Percentiles rank a stretch among this genome's conserved stretches.
phyloP scores from a whole-genome alignment of 176 grass and related monocot species.

The Neostapfia colusana region DNA sequence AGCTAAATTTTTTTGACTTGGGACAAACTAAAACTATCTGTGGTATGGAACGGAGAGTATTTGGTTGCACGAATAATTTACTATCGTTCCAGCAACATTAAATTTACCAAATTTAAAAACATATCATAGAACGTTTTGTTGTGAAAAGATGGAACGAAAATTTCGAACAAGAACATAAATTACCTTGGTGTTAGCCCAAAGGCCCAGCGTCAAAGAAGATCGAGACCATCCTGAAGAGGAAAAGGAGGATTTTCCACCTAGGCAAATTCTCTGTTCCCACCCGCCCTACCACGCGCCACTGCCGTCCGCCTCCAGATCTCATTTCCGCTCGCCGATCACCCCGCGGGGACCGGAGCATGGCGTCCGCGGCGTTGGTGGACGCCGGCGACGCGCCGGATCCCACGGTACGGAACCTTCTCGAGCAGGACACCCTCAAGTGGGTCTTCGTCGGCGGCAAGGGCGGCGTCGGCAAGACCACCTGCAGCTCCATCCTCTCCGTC shows the following conservation, averaged over 20 bases:
- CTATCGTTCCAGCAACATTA: no score
- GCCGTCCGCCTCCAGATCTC: constrained; percentile 24
- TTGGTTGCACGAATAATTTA: no score
- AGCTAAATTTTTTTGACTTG: no score
- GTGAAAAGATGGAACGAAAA: background rate
- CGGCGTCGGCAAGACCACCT: constrained; percentile 95
- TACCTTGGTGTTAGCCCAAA: background rate
- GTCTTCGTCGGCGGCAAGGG: constrained; percentile 99
- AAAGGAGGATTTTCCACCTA: background rate
- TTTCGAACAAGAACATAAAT: background rate
- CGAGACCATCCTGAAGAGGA: constrained; percentile 10
- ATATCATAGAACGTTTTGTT: no score
- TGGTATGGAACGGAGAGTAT: no score
- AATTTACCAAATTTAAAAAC: no score
- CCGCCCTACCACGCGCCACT: background rate
- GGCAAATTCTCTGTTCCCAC: constrained; percentile 27
- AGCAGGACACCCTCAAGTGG: constrained; percentile 95
- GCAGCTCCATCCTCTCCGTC: constrained; percentile 92
- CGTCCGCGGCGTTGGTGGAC: constrained; percentile 39
- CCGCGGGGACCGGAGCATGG: constrained; percentile 32
- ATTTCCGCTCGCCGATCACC: constrained; percentile 4
- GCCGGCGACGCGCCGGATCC: constrained; percentile 63
- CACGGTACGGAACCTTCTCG: constrained; percentile 80
- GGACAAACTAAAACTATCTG: no score
- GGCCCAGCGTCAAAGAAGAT: background rate